A percentile compares a stretch with the other conserved stretches of the same genome.
These are phyloP conservation scores for Talaromyces pinophilus DNA, from an alignment of 2,329 filamentous ascomycete species.

Conservation along the genomic window DNA sequence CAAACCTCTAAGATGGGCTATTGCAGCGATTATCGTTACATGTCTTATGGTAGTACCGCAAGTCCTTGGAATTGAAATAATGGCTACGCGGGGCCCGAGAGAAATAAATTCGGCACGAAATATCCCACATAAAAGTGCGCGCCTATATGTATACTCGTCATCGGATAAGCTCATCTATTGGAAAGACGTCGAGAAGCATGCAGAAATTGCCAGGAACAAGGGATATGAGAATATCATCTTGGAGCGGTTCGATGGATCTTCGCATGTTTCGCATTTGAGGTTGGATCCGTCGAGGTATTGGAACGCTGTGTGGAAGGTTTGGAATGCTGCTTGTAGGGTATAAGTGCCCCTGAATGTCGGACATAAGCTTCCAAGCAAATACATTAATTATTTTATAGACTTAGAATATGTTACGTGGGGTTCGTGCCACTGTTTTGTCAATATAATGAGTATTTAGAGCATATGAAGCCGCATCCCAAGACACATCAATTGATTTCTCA, in stretches of 20 bases:
- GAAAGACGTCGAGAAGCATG: constrained; percentile 6
- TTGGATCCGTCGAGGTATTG: constrained; percentile 17
- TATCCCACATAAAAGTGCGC: constrained; percentile 3
- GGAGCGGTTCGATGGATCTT: constrained; percentile 16
- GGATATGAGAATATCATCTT: neutral
- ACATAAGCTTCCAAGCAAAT: no score
- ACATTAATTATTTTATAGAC: neutral
- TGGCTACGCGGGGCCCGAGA: constrained; percentile 13
- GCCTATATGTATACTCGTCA: constrained; percentile 18
- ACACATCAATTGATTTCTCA: neutral
- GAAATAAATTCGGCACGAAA: constrained; percentile 8
- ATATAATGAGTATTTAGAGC: neutral
- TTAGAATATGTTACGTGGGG: neutral
- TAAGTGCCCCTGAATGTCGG: neutral
- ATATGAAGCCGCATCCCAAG: neutral
- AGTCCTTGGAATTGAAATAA: constrained; percentile 12
- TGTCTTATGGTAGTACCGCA: constrained; percentile 13
- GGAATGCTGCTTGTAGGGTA: neutral
- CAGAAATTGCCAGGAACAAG: neutral
- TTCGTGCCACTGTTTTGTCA: neutral
- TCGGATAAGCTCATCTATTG: constrained; percentile 13
- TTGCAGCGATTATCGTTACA: constrained; percentile 14
- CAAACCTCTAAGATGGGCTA: neutral
- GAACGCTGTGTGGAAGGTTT: constrained; percentile 17
- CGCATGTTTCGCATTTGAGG: constrained; percentile 18